Percentiles rank a stretch among this genome's conserved stretches.
Evolutionary conservation across 2,329 filamentous ascomycete species (phyloP).

Genomic region (Fusarium cyanostomum): DNA sequence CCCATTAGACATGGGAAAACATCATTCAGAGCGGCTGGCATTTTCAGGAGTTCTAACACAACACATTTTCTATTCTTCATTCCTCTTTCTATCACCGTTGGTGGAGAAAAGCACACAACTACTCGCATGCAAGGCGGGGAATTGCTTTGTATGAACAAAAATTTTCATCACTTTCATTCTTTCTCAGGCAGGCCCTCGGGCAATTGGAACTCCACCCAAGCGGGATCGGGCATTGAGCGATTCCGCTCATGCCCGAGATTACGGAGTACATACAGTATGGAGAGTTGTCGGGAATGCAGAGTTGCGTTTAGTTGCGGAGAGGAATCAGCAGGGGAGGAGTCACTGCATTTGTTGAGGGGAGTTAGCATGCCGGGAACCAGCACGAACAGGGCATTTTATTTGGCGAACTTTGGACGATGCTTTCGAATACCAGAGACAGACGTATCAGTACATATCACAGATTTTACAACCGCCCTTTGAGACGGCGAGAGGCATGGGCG

Average conservation of each 20-base stretch:
- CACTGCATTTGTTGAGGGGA: slow-evolving; percentile 37
- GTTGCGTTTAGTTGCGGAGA: slow-evolving; percentile 10
- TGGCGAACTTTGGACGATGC: slow-evolving; percentile 15
- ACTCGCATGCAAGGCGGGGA: slow-evolving; percentile 29
- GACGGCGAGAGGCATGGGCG: slow-evolving; percentile 27
- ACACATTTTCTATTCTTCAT: slow-evolving; percentile 28
- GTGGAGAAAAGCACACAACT: slow-evolving; percentile 30
- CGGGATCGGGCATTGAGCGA: slow-evolving; percentile 20
- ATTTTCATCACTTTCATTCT: slow-evolving; percentile 9
- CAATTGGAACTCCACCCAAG: slow-evolving; percentile 24
- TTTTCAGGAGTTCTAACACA: slow-evolving; percentile 38
- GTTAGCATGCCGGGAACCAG: slow-evolving; percentile 10
- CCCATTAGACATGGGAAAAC: slow-evolving; percentile 33
- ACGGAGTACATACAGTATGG: slow-evolving; percentile 3
- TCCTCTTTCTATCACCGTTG: slow-evolving; percentile 31
- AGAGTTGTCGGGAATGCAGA: slow-evolving; percentile 14
- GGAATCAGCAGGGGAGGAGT: slow-evolving; percentile 19
- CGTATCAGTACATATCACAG: slow-evolving; percentile 11
- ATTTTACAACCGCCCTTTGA: slow-evolving; percentile 25
- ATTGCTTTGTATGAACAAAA: slow-evolving; percentile 28
- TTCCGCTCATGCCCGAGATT: slow-evolving; percentile 33
- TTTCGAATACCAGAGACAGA: slow-evolving; percentile 8
- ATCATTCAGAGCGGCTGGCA: slow-evolving; percentile 41
- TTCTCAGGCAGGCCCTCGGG: slow-evolving; percentile 13
- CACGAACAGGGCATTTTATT: slow-evolving; percentile 13